A percentile compares a stretch with the other conserved stretches of the same genome.
Evolutionary conservation across 805 yeast genomes (phyloP).

Genomic region (Groenewaldozyma tartarivorans): DNA sequence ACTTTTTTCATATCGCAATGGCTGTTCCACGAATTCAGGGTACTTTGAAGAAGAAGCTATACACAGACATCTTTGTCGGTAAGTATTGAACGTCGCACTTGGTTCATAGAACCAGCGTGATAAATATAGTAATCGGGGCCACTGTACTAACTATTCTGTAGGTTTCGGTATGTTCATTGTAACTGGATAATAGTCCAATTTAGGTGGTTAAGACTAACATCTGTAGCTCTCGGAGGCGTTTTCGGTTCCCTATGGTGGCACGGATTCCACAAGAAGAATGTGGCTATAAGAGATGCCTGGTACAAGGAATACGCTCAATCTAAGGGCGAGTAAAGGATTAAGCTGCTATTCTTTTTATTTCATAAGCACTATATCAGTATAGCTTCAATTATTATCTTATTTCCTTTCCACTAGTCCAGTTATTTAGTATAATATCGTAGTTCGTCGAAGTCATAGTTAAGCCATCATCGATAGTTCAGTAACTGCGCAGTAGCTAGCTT

Average conservation of each 20-base stretch:
- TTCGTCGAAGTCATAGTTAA: no score
- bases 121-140: no score
- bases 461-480: no score
- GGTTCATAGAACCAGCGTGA: no score
- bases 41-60: constrained; percentile 67
- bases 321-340: constrained; percentile 39
- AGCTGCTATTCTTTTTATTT: background rate
- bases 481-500: no score
- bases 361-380: background rate
- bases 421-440: no score
- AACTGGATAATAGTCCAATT: background rate
- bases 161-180: background rate
- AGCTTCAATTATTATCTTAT: no score
- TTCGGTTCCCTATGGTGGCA: constrained; percentile 77
- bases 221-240: constrained; percentile 36
- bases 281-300: constrained; percentile 73
- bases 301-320: constrained; percentile 70
- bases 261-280: constrained; percentile 62
- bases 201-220: background rate
- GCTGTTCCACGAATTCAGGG: constrained; percentile 78
- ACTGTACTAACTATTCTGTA: background rate
- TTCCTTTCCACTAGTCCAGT: no score
- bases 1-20: constrained; percentile 7
- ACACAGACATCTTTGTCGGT: constrained; percentile 69
- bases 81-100: no score